Conservation (phyloP, 2,329 filamentous ascomycete species). For the Sclerotinia sclerotiorum region DNA sequence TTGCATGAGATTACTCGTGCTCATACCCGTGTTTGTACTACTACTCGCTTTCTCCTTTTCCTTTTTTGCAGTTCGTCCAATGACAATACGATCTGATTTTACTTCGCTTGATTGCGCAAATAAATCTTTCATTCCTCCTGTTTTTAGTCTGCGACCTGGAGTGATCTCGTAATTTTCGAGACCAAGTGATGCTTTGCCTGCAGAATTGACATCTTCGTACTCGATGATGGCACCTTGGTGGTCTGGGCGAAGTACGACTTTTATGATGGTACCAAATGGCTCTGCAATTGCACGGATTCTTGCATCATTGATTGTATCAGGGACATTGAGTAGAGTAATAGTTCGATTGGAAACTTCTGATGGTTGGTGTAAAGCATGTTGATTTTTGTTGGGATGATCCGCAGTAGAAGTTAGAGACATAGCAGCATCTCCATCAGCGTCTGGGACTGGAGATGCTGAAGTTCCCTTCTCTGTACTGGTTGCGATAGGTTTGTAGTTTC, state of each 20-base stretch:
- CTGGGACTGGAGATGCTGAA: constrained; percentile 40
- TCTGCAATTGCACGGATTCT: constrained; percentile 74
- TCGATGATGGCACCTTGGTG: constrained; percentile 87
- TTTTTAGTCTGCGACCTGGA: constrained; percentile 51
- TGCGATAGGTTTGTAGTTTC: constrained; percentile 57
- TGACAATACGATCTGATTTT: constrained; percentile 46
- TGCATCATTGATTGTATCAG: constrained; percentile 88
- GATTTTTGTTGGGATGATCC: constrained; percentile 29
- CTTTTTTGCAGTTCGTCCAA: constrained; percentile 35
- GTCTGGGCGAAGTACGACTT: constrained; percentile 75
- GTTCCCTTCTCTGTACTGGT: constrained; percentile 44
- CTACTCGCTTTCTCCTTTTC: constrained; percentile 2
- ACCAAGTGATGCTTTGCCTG: constrained; percentile 68
- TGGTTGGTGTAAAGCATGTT: constrained; percentile 38
- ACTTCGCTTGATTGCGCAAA: constrained; percentile 51
- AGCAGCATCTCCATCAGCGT: constrained; percentile 40
- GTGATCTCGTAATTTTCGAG: constrained; percentile 58
- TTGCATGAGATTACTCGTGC: constrained; percentile 43
- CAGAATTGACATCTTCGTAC: constrained; percentile 63
- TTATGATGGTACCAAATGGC: constrained; percentile 67
- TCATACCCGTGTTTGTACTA: constrained; percentile 14
- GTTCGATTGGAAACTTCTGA: constrained; percentile 64
- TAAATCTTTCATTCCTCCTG: constrained; percentile 55
- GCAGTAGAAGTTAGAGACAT: constrained; percentile 35
- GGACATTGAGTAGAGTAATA: constrained; percentile 78